A percentile compares a stretch with the other conserved stretches of the same genome.
Evolutionary conservation across 2,329 filamentous ascomycete species (phyloP).

Genomic region (Cladosporium sp.): DNA sequence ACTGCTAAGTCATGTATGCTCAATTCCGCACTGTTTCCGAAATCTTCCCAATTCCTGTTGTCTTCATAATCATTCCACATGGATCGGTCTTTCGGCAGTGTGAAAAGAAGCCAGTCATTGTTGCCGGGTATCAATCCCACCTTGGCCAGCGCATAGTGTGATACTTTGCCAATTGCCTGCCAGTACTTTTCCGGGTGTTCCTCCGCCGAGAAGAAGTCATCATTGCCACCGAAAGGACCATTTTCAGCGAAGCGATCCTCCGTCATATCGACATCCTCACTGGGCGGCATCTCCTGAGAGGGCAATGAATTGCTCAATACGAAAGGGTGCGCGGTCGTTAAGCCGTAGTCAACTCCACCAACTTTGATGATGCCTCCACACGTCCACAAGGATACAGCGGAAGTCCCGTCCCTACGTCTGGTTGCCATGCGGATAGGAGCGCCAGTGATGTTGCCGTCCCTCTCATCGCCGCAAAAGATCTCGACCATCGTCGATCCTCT

Average conservation of each 20-base stretch:
- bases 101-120: slow-evolving; percentile 4
- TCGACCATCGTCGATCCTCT: too few species aligned
- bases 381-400: too few species aligned
- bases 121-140: background rate
- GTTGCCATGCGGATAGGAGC: too few species aligned
- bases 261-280: rapidly evolving
- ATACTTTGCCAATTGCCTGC: background rate
- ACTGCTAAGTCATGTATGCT: background rate
- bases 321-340: too few species aligned
- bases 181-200: background rate
- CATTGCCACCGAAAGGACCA: background rate
- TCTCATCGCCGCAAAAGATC: too few species aligned
- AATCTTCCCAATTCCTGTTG: too few species aligned
- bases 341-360: too few species aligned
- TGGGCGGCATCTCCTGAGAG: background rate
- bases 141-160: background rate
- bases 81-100: background rate
- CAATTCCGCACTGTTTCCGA: too few species aligned
- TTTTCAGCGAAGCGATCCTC: background rate
- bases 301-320: too few species aligned
- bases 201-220: background rate
- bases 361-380: too few species aligned
- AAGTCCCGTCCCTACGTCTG: too few species aligned
- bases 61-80: background rate
- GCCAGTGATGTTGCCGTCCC: too few species aligned